phyloP scores from a whole-genome alignment of 805 yeast genomes.

The Ogataea pignaliae region DNA sequence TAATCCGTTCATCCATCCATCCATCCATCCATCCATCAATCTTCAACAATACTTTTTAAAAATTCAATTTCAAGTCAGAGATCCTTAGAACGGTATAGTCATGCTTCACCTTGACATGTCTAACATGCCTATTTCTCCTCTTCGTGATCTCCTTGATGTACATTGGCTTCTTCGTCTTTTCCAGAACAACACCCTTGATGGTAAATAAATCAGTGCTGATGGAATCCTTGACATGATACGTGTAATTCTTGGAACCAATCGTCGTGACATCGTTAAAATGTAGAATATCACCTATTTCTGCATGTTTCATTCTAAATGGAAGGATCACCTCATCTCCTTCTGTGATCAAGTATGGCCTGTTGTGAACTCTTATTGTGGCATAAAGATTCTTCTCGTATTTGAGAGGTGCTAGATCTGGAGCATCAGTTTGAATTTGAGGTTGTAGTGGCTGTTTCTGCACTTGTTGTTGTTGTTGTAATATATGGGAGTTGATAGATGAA shows the following conservation, averaged over 20 bases:
- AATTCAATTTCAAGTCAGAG: constrained; percentile 58
- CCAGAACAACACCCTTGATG: constrained; percentile 76
- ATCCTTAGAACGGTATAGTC: constrained; percentile 75
- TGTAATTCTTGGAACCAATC: constrained; percentile 81
- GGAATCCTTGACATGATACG: constrained; percentile 48
- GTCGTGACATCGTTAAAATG: constrained; percentile 70
- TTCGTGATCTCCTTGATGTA: constrained; percentile 70
- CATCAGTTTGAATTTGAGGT: not conserved
- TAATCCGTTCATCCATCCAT: too few species aligned
- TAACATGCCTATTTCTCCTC: constrained; percentile 72
- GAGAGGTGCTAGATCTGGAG: constrained; percentile 52
- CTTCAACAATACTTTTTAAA: constrained; percentile 3
- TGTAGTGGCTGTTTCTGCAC: constrained; percentile 1
- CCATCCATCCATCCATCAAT: too few species aligned
- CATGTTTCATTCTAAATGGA: constrained; percentile 74
- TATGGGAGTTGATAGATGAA: not conserved
- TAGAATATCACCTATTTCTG: constrained; percentile 79
- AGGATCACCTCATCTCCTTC: constrained; percentile 81
- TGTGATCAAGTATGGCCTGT: constrained; percentile 83
- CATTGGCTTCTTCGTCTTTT: constrained; percentile 78
- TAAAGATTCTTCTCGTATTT: constrained; percentile 67
- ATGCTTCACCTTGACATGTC: constrained; percentile 63
- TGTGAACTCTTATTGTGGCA: constrained; percentile 78
- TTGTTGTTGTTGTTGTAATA: not conserved
- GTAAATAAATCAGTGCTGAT: constrained; percentile 50